Evolutionary conservation across 805 yeast genomes (phyloP).

Genomic region (Kodamaea nitidulidarum): DNA sequence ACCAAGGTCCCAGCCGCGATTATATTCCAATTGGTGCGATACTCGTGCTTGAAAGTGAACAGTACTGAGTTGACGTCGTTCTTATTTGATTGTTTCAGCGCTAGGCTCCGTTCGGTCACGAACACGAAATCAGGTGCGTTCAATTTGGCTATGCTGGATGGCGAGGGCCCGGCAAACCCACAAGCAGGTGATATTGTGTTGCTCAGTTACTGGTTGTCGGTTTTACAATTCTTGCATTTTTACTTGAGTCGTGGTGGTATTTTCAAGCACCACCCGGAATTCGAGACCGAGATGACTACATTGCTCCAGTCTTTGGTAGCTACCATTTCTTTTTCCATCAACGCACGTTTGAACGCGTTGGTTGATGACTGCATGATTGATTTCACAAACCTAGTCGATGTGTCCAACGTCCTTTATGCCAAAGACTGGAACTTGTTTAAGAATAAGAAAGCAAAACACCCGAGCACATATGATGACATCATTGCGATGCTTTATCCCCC

Average conservation of each 20-base stretch:
- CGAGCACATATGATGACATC: constrained; percentile 66
- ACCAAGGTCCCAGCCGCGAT: constrained; percentile 65
- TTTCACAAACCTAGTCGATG: constrained; percentile 79
- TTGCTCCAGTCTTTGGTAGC: constrained; percentile 58
- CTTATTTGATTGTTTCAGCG: constrained; percentile 55
- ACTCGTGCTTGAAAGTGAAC: constrained; percentile 56
- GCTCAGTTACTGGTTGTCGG: constrained; percentile 86
- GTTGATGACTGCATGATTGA: constrained; percentile 68
- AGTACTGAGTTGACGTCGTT: constrained; percentile 54
- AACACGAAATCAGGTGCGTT: constrained; percentile 59
- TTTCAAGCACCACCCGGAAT: constrained; percentile 50
- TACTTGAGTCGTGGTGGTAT: constrained; percentile 66
- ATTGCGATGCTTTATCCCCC: constrained; percentile 82
- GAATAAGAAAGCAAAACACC: constrained; percentile 34
- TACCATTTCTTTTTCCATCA: constrained; percentile 64
- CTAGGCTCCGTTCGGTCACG: constrained; percentile 57
- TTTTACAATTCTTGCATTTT: constrained; percentile 70
- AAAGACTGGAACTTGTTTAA: constrained; percentile 57
- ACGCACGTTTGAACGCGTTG: constrained; percentile 52
- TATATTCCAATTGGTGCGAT: constrained; percentile 65
- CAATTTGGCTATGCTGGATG: constrained; percentile 32
- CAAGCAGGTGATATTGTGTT: constrained; percentile 61
- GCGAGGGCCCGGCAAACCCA: constrained; percentile 11
- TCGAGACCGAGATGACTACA: constrained; percentile 56
- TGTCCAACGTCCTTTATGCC: constrained; percentile 70